phyloP scores from a whole-genome alignment of 2,329 filamentous ascomycete species.

The Lachnellula arida region DNA sequence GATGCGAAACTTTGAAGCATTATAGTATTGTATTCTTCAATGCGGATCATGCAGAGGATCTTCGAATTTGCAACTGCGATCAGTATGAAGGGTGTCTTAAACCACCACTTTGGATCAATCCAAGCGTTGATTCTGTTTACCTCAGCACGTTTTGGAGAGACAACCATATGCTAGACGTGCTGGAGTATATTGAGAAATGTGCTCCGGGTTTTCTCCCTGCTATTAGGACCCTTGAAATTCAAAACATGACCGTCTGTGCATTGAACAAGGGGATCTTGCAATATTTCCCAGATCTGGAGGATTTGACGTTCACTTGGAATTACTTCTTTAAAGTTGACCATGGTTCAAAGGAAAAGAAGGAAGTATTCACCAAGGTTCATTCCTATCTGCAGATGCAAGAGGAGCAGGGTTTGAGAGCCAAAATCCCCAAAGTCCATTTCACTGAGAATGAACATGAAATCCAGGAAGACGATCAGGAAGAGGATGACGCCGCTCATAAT shows the following conservation, averaged over 20 bases:
- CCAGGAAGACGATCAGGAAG: too few species aligned
- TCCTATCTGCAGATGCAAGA: too few species aligned
- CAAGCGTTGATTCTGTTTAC: neutral
- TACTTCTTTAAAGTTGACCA: too few species aligned
- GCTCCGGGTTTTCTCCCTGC: neutral
- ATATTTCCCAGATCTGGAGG: neutral
- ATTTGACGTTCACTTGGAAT: too few species aligned
- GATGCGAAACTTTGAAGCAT: neutral
- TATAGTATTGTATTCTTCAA: neutral
- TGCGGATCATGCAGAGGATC: neutral
- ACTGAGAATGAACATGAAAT: too few species aligned
- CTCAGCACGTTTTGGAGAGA: neutral
- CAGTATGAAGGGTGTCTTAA: neutral
- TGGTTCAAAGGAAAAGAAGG: too few species aligned
- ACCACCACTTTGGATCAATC: neutral
- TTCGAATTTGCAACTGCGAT: neutral
- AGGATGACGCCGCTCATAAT: too few species aligned
- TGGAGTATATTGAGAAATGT: neutral
- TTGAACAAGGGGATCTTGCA: neutral
- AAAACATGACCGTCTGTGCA: neutral
- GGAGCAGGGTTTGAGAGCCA: neutral
- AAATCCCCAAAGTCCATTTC: neutral
- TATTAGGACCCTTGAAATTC: neutral
- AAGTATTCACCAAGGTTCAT: too few species aligned
- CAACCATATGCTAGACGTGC: neutral